Evolutionary conservation across 164 flowering plant species (phyloP).

Genomic region (Stephania cephalantha): DNA sequence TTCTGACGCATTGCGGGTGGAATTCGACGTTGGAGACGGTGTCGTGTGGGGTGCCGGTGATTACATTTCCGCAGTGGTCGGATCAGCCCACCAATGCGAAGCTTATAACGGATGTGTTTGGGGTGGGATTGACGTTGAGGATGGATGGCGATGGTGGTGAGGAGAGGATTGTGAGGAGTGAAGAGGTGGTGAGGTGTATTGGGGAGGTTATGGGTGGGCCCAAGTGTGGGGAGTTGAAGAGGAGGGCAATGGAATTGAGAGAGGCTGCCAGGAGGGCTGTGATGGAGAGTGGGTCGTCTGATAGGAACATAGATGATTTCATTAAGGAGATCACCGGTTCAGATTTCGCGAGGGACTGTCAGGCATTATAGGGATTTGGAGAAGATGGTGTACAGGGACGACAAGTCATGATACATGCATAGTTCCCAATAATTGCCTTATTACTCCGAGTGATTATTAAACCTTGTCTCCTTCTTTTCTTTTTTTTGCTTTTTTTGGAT

Average conservation of each 20-base stretch:
- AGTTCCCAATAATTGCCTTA: too few relatives aligned
- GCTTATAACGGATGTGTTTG: constrained; percentile 46
- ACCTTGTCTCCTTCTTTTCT: too few relatives aligned
- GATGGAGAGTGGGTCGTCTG: constrained; percentile 63
- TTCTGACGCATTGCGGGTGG: constrained; percentile 82
- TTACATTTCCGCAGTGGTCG: constrained; percentile 60
- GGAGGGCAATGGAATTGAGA: constrained; percentile 50
- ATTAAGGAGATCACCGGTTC: constrained; percentile 18
- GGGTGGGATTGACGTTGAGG: constrained; percentile 41
- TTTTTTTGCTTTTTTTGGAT: too few relatives aligned
- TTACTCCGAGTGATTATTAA: too few relatives aligned
- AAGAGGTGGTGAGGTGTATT: constrained; percentile 49
- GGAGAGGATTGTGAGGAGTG: constrained; percentile 31
- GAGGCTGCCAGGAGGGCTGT: constrained; percentile 48
- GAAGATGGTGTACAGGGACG: too few relatives aligned
- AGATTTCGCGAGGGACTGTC: too few relatives aligned
- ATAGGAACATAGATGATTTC: constrained; percentile 37
- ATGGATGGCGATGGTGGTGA: constrained; percentile 20
- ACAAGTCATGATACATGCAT: too few relatives aligned
- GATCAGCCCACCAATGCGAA: constrained; percentile 64
- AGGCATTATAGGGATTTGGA: too few relatives aligned
- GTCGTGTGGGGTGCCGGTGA: constrained; percentile 49
- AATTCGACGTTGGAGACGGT: constrained; percentile 62
- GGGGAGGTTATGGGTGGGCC: constrained; percentile 40
- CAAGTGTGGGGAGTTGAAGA: constrained; percentile 46